These are phyloP conservation scores for Westerdykella ornata DNA, from an alignment of 2,329 filamentous ascomycete species.

Conservation along the genomic window DNA sequence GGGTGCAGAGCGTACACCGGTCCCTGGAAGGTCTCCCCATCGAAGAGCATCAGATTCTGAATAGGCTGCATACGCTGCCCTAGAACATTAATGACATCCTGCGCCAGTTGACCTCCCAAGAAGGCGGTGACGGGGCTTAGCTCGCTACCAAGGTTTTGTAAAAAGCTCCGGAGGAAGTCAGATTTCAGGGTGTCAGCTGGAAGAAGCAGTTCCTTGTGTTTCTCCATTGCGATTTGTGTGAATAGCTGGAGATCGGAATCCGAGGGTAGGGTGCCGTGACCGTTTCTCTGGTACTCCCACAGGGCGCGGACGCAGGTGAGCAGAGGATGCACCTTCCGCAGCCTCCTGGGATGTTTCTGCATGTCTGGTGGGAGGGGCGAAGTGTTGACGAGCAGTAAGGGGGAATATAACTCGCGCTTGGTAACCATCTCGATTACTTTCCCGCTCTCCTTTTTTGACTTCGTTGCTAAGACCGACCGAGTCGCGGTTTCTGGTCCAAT, in stretches of 20 bases:
- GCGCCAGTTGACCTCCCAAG: conserved; percentile 80
- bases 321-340: conserved; percentile 69
- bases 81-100: conserved; percentile 95
- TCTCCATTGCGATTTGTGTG: conserved; percentile 68
- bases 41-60: conserved; percentile 89
- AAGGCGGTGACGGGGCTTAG: conserved; percentile 82
- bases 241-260: conserved; percentile 66
- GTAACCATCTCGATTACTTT: conserved; percentile 80
- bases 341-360: conserved; percentile 59
- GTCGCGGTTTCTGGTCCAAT: conserved; percentile 67
- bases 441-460: conserved; percentile 56
- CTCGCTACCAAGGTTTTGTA: conserved; percentile 80
- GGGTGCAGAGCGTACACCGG: conserved; percentile 79
- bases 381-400: conserved; percentile 76
- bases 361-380: conserved; percentile 65
- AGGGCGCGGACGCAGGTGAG: conserved; percentile 81
- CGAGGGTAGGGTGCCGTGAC: conserved; percentile 39
- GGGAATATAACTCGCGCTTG: conserved; percentile 85
- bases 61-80: conserved; percentile 88
- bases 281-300: conserved; percentile 70
- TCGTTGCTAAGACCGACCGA: conserved; percentile 64
- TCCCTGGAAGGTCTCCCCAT: conserved; percentile 72
- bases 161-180: conserved; percentile 71
- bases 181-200: conserved; percentile 41
- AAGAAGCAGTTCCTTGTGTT: conserved; percentile 60